Percentiles rank a stretch among this genome's conserved stretches.
phyloP scores from a whole-genome alignment of 805 yeast genomes.

The Saccharomycopsis capsularis region DNA sequence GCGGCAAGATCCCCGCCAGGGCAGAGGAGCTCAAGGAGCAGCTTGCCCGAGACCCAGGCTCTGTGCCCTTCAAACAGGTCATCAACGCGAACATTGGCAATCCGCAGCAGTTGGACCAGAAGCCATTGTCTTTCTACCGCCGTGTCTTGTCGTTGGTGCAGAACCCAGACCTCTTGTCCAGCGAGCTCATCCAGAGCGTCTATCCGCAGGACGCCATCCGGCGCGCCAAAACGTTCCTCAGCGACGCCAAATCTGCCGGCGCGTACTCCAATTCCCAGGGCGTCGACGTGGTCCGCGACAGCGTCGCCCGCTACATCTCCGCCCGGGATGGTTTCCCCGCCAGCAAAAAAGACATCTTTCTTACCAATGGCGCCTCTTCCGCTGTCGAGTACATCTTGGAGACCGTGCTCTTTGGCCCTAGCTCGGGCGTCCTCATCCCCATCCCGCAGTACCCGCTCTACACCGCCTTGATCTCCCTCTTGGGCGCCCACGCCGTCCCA shows the following conservation, averaged over 20 bases:
- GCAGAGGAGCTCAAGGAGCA: conserved; percentile 75
- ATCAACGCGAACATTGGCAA: conserved; percentile 94
- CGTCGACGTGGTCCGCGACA: conserved; percentile 57
- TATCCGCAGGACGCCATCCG: conserved; percentile 62
- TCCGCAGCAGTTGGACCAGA: conserved; percentile 94
- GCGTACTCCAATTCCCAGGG: conserved; percentile 96
- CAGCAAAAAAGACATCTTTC: conserved; percentile 63
- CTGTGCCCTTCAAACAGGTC: conserved; percentile 69
- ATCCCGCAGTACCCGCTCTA: conserved; percentile 97
- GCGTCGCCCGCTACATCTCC: conserved; percentile 75
- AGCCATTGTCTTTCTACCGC: conserved; percentile 91
- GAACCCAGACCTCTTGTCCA: conserved; percentile 61
- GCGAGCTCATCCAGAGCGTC: conserved; percentile 27
- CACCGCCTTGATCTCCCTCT: conserved; percentile 87
- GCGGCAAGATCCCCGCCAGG: conserved; percentile 88
- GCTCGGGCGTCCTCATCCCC: conserved; percentile 82
- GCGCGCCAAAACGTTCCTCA: conserved; percentile 59
- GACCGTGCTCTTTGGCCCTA: conserved; percentile 57
- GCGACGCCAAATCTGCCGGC: conserved; percentile 75
- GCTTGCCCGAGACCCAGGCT: conserved; percentile 46
- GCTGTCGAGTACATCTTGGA: conserved; percentile 80
- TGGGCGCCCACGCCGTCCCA: conserved; percentile 76
- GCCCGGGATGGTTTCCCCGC: conserved; percentile 65
- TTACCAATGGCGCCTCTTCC: conserved; percentile 92
- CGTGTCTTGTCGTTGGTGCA: conserved; percentile 83